Evolutionary conservation across 768 basidiomycete genomes (phyloP).

Genomic region (Tricholoma terreum): DNA sequence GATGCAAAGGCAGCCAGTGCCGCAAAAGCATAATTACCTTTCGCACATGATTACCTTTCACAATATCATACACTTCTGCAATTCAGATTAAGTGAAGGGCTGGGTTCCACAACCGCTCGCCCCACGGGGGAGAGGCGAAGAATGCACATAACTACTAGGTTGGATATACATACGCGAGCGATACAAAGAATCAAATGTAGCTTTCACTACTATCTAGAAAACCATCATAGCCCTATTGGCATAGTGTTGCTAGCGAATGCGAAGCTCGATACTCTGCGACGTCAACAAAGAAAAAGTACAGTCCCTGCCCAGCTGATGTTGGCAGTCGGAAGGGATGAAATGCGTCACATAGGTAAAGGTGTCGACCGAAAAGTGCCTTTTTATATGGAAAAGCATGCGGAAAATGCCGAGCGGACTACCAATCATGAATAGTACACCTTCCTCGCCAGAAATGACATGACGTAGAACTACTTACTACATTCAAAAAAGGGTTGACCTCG

Average conservation of each 20-base stretch:
- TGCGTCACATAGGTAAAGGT: slow-evolving; percentile 10
- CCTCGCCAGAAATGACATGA: too few relatives aligned
- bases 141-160: neutral
- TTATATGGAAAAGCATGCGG: neutral
- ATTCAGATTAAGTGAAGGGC: neutral
- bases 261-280: slow-evolving; percentile 58
- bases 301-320: slow-evolving; percentile 28
- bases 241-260: slow-evolving; percentile 76
- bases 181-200: slow-evolving; percentile 36
- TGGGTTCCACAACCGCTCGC: neutral
- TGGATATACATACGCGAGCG: neutral
- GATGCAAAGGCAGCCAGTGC: slow-evolving; percentile 68
- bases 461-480: too few relatives aligned
- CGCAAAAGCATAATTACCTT: slow-evolving; percentile 47
- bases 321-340: slow-evolving; percentile 21
- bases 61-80: slow-evolving; percentile 15
- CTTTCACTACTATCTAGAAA: slow-evolving; percentile 76
- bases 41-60: slow-evolving; percentile 10
- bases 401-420: neutral
- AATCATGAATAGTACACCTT: too few relatives aligned
- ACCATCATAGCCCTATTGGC: slow-evolving; percentile 58
- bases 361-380: neutral
- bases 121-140: too few relatives aligned
- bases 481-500: too few relatives aligned
- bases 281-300: slow-evolving; percentile 26